Base-by-base conservation (phyloP, 2,329 filamentous ascomycete genomes). In the Phaeosphaeria sp. region DNA sequence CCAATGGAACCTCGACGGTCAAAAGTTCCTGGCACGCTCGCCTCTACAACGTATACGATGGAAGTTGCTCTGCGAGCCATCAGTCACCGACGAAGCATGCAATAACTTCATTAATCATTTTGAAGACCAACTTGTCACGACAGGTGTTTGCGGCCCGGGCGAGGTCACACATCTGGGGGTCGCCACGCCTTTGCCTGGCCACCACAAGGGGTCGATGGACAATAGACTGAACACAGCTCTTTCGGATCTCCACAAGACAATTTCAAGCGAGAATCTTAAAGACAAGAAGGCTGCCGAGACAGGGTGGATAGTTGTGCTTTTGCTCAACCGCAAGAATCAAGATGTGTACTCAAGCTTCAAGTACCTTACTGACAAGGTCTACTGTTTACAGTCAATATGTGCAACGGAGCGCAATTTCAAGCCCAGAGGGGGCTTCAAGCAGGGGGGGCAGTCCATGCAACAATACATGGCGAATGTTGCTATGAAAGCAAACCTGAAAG, bases 401-500 rank as follows among this genome's bases (percentile, higher is more conserved):
- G 43, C 22, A 45, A 45, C 43, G 8, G 6, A 22, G 20, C 15
- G 17, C 20, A 45, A 45, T 15, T 45, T 45, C 43, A 45, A n/a
- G 15, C 36, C 36, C 17, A n/a, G 15, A n/a, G 36, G 15, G 4
- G 5, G 25, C 25, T 4, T 27, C 15, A 39, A 39, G n/a, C n/a
- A n/a, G n/a, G n/a, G n/a, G n/a, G n/a, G n/a, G n/a, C n/a, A n/a
- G 3, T 13, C 36, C 11, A 39, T 61, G 27, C 17, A 27, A 3
- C 36, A 63, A 39, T 65, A 66, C 53, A 56, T 67, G 48, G 53
- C 45, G 13, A 70, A 72, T 48, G 43, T 71, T 8, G 53, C 51
- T 15, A 63, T 74, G 64, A 75, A 77, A 48, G 56, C 59, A 1
- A 75, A 76, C 25, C 49, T 75, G 2, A 76, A 74, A 49, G 1